phyloP scores from a whole-genome alignment of 306 rosid genomes.

The Begonia fuchsioides region DNA sequence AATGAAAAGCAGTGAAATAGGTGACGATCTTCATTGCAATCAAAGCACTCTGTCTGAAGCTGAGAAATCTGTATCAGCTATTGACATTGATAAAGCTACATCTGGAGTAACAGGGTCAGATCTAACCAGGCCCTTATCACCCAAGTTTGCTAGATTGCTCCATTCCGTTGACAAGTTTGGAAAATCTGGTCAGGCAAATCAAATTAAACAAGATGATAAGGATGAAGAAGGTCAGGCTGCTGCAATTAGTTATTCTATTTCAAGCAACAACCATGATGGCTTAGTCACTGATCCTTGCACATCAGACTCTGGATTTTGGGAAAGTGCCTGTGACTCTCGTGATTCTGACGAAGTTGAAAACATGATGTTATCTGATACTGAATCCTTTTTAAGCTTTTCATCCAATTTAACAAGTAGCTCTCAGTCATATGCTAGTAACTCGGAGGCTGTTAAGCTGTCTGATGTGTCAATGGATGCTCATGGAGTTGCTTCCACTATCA shows the following conservation, averaged over 20 bases:
- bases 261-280: constrained; percentile 10
- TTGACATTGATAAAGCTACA: not conserved
- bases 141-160: constrained; percentile 68
- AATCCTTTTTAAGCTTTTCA: constrained; percentile 23
- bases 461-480: constrained; percentile 13
- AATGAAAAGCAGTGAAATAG: constrained; percentile 51
- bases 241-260: too few species aligned
- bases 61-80: too few species aligned
- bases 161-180: constrained; percentile 18
- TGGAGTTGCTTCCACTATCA: constrained; percentile 11
- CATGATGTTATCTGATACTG: constrained; percentile 22
- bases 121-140: constrained; percentile 42
- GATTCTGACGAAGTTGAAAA: constrained; percentile 9
- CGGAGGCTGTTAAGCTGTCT: constrained; percentile 10
- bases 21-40: constrained; percentile 34
- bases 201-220: too few species aligned
- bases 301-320: constrained; percentile 49
- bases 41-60: too few species aligned
- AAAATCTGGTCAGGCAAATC: too few species aligned
- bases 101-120: constrained; percentile 14
- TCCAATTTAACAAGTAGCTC: constrained; percentile 14
- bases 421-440: constrained; percentile 21
- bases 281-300: constrained; percentile 18
- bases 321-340: constrained; percentile 21
- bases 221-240: too few species aligned